phyloP scores from a whole-genome alignment of 257 asterid genomes.

The Solanum rostratum region DNA sequence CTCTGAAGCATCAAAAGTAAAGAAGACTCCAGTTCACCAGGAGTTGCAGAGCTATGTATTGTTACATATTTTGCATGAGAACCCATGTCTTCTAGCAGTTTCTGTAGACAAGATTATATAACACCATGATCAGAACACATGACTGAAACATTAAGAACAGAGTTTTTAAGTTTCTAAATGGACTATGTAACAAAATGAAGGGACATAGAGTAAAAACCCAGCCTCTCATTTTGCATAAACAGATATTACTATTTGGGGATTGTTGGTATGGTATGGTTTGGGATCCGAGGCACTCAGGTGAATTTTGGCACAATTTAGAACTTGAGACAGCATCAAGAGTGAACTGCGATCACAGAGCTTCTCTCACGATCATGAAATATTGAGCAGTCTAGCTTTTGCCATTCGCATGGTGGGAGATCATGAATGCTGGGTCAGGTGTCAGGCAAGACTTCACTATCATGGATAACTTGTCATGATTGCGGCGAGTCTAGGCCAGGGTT shows the following conservation, averaged over 20 bases:
- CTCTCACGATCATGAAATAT: neutral
- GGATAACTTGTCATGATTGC: neutral
- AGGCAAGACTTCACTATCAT: neutral
- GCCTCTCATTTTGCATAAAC: neutral
- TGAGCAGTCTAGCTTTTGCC: neutral
- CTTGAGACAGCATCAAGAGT: neutral
- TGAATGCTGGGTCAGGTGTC: neutral
- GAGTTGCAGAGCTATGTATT: conserved; percentile 28
- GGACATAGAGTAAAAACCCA: neutral
- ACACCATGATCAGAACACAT: neutral
- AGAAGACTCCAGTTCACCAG: conserved; percentile 28
- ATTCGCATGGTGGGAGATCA: neutral
- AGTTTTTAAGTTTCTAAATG: neutral
- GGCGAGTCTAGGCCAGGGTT: neutral
- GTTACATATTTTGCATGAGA: conserved; percentile 12
- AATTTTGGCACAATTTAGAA: neutral
- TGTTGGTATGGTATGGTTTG: neutral
- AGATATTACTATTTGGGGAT: neutral
- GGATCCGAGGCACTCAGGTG: neutral
- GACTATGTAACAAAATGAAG: neutral
- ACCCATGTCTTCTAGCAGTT: conserved; percentile 38
- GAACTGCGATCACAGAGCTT: neutral
- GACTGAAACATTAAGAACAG: neutral
- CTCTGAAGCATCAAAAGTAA: conserved; percentile 32
- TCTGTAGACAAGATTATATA: conserved; percentile 23